A percentile compares a stretch with the other conserved stretches of the same genome.
Conservation (phyloP, 2,329 filamentous ascomycete species). For the Iodosphaeria phyllophila region DNA sequence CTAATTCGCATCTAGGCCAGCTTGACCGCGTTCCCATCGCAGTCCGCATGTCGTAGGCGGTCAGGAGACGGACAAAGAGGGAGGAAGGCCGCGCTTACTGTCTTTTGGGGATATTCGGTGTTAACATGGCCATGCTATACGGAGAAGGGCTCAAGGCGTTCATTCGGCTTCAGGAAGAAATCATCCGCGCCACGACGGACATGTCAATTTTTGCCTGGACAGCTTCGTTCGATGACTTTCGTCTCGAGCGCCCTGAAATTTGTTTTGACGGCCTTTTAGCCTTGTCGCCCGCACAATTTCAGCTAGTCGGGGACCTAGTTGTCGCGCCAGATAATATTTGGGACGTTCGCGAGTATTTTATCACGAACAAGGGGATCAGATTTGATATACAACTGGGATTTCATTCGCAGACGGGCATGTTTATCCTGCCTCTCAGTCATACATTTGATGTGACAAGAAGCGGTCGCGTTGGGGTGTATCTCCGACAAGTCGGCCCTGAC, state of each 20-base stretch:
- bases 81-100: constrained; percentile 12
- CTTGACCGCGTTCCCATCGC: constrained; percentile 5
- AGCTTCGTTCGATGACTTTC: background rate
- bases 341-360: too few relatives aligned
- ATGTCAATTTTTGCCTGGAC: background rate
- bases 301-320: too few relatives aligned
- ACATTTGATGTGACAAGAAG: too few relatives aligned
- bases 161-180: constrained; percentile 3
- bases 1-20: background rate
- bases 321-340: too few relatives aligned
- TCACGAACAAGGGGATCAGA: constrained; percentile 2
- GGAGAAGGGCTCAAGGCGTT: constrained; percentile 11
- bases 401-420: too few relatives aligned
- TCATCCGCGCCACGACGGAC: constrained; percentile 4
- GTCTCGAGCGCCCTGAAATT: too few relatives aligned
- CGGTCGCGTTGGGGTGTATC: too few relatives aligned
- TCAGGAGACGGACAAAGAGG: constrained; percentile 8
- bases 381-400: too few relatives aligned
- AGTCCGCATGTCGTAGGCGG: constrained; percentile 12
- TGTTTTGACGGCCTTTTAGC: too few relatives aligned
- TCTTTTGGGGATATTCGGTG: constrained; percentile 13
- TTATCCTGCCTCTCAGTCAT: too few relatives aligned
- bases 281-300: too few relatives aligned
- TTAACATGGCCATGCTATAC: constrained; percentile 14
- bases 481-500: too few relatives aligned